Conservation (phyloP, 345 rosid genomes). For the Eucalyptus sp. region DNA sequence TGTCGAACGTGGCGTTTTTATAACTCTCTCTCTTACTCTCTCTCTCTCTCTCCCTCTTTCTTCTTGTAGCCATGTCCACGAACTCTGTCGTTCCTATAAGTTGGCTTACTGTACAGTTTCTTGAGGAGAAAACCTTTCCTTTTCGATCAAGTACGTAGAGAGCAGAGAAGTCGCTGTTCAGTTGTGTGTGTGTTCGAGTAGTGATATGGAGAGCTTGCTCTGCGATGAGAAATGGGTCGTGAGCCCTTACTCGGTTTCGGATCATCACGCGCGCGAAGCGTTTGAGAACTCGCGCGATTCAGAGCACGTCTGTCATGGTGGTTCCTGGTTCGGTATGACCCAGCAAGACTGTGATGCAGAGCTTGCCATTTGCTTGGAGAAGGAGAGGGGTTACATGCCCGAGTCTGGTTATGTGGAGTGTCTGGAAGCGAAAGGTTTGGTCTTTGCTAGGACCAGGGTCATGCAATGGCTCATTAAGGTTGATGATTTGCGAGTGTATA, state of each 20-base stretch:
- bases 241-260: neutral
- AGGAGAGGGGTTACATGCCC: neutral
- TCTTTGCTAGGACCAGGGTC: neutral
- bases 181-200: neutral
- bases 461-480: constrained; percentile 3
- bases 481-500: neutral
- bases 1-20: constrained; percentile 3
- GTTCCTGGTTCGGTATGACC: neutral
- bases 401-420: neutral
- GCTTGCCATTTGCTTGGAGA: neutral
- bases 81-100: neutral
- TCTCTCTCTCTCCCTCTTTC: neutral
- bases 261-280: neutral
- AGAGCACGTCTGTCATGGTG: too few species aligned
- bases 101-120: neutral
- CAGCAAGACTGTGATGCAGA: neutral
- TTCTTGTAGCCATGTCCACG: neutral
- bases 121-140: neutral
- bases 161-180: neutral
- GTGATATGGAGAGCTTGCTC: neutral
- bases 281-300: neutral
- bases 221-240: constrained; percentile 4
- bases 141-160: neutral
- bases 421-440: neutral
- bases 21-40: neutral